phyloP scores from a whole-genome alignment of 108 stramenopile species.

The Cyclostephanos tholiformis region DNA sequence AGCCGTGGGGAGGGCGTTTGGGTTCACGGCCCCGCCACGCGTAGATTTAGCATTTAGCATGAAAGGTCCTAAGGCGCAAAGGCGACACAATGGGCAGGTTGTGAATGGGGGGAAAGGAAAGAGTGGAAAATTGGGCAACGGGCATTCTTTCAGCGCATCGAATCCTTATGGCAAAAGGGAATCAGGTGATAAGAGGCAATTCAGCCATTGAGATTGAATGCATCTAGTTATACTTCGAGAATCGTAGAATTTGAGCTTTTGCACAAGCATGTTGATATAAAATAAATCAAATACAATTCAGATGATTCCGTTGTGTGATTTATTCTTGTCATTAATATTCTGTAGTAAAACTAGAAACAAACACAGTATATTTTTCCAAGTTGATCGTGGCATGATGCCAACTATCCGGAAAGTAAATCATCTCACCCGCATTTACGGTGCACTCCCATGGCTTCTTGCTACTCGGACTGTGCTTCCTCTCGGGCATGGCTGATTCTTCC shows the following conservation, averaged over 20 bases:
- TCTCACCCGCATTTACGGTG: conserved; percentile 77
- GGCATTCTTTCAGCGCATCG: conserved; percentile 93
- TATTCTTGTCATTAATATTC: not conserved
- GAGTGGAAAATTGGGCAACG: conserved; percentile 44
- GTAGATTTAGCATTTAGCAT: conserved; percentile 93
- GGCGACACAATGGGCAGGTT: conserved; percentile 54
- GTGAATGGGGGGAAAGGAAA: conserved; percentile 56
- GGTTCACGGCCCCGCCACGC: conserved; percentile 95
- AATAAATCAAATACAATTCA: not conserved
- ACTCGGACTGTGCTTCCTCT: conserved; percentile 49
- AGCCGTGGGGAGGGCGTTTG: conserved; percentile 94
- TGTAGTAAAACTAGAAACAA: conserved; percentile 84
- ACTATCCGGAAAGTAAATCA: conserved; percentile 84
- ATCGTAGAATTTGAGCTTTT: not conserved
- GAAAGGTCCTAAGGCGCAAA: conserved; percentile 65
- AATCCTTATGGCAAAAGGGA: conserved; percentile 97
- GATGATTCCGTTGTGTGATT: not conserved
- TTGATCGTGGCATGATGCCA: conserved; percentile 94
- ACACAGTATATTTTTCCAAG: conserved; percentile 86
- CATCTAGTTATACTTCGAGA: not conserved
- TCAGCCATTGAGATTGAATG: conserved; percentile 64
- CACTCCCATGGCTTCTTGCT: conserved; percentile 70
- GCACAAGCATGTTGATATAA: not conserved
- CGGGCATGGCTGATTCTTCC: conserved; percentile 49
- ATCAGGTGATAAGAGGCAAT: conserved; percentile 88